Percentiles rank a stretch among this genome's conserved stretches.
Conservation (phyloP, 192 early-diverging fungal species). For the Obelidium mucronatum region DNA sequence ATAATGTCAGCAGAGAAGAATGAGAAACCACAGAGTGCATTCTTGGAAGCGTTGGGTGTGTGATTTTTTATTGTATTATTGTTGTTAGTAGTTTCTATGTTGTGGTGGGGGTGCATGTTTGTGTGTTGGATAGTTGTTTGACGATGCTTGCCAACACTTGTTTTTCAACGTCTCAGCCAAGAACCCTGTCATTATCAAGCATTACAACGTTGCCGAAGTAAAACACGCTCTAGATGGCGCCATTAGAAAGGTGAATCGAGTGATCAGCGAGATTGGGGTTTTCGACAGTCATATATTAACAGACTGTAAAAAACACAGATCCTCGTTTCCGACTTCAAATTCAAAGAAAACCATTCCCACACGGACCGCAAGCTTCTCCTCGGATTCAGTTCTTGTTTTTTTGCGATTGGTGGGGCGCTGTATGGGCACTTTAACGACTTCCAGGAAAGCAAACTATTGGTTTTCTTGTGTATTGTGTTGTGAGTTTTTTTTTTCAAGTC, state of each 20-base stretch:
- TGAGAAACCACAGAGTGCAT: not conserved
- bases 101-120: no score
- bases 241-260: constrained; percentile 34
- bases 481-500: no score
- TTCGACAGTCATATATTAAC: not conserved
- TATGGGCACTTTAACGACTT: constrained; percentile 55
- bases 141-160: no score
- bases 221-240: constrained; percentile 57
- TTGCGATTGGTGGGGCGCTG: constrained; percentile 68
- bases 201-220: constrained; percentile 49
- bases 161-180: constrained; percentile 19
- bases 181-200: constrained; percentile 41
- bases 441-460: constrained; percentile 45
- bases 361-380: constrained; percentile 82
- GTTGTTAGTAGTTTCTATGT: no score
- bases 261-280: not conserved
- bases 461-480: constrained; percentile 42
- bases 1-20: not conserved
- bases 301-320: no score
- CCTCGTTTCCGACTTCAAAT: constrained; percentile 45
- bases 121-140: no score
- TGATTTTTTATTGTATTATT: not conserved
- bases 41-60: not conserved
- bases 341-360: constrained; percentile 75
- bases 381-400: constrained; percentile 76